These are phyloP conservation scores for Aureobasidium zeae DNA, from an alignment of 2,329 filamentous ascomycete genomes.

Conservation along the genomic window DNA sequence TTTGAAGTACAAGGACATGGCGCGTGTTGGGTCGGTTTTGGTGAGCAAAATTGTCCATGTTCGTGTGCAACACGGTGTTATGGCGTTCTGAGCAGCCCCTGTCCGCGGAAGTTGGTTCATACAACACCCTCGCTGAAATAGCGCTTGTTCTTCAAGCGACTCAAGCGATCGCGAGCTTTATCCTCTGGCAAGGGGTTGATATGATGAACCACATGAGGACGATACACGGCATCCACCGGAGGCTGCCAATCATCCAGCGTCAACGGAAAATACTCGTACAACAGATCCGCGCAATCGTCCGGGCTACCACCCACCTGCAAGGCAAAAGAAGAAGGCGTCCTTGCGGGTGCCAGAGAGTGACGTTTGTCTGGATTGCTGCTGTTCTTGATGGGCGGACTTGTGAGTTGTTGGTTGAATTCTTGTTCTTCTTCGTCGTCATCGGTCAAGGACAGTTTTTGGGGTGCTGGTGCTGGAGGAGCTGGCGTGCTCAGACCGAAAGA, in stretches of 20 bases:
- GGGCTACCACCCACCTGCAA: conserved; percentile 50
- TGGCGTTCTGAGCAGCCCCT: no score
- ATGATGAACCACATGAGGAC: conserved; percentile 89
- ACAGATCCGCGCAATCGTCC: conserved; percentile 66
- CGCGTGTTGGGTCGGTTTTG: no score
- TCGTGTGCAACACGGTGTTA: no score
- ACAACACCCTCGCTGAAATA: conserved; percentile 40
- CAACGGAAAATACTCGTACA: conserved; percentile 93
- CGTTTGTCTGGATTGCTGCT: conserved; percentile 9
- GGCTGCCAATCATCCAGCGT: conserved; percentile 89
- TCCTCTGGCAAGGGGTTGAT: conserved; percentile 43
- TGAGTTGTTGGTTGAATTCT: conserved; percentile 27
- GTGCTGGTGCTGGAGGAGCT: conserved; percentile 34
- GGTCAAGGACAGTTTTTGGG: conserved; percentile 47
- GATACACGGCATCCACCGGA: conserved; percentile 79
- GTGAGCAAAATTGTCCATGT: no score
- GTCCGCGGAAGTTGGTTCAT: conserved; percentile 21
- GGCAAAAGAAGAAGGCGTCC: conserved; percentile 39
- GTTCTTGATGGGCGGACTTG: conserved; percentile 3
- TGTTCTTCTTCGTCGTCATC: no score
- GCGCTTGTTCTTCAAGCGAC: conserved; percentile 35
- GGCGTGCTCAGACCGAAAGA: conserved; percentile 28
- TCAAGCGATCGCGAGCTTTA: conserved; percentile 18
- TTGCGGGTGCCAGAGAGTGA: conserved; percentile 26
- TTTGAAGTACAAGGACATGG: no score